phyloP scores from a whole-genome alignment of 2,329 filamentous ascomycete genomes.

The Daldinia sp. region DNA sequence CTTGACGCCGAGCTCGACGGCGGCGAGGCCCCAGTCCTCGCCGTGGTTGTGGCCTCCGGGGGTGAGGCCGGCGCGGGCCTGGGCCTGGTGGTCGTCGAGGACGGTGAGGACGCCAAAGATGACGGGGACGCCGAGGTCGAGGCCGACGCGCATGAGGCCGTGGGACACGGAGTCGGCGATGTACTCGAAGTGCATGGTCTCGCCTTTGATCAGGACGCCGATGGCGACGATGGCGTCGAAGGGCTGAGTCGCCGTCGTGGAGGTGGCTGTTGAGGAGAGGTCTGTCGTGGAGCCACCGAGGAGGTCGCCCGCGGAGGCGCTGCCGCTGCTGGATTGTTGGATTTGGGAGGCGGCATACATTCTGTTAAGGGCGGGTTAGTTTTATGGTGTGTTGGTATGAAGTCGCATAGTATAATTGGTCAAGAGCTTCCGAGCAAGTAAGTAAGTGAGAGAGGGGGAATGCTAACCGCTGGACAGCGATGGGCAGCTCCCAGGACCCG shows the following conservation, averaged over 20 bases:
- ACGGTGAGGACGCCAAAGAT: constrained; percentile 94
- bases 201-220: constrained; percentile 96
- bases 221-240: constrained; percentile 97
- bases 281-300: constrained; percentile 77
- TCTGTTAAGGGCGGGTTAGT: constrained; percentile 57
- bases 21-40: constrained; percentile 93
- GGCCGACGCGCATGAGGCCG: constrained; percentile 92
- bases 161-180: constrained; percentile 92
- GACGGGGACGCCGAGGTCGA: constrained; percentile 89
- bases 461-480: constrained; percentile 84
- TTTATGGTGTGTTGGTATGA: not conserved
- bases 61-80: constrained; percentile 83
- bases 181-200: constrained; percentile 99
- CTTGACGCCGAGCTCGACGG: constrained; percentile 94
- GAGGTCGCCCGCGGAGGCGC: constrained; percentile 79
- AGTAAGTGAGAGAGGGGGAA: constrained; percentile 27
- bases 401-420: not conserved
- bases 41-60: constrained; percentile 86
- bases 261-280: constrained; percentile 61
- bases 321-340: constrained; percentile 75
- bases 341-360: constrained; percentile 89
- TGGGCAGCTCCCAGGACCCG: constrained; percentile 93
- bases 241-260: constrained; percentile 62
- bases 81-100: constrained; percentile 86
- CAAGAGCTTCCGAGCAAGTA: not conserved